Evolutionary conservation across 177 flowering plant genomes (phyloP), one percentile per base, ranked within the genome.

Genomic region (Vitis hybrid): DNA sequence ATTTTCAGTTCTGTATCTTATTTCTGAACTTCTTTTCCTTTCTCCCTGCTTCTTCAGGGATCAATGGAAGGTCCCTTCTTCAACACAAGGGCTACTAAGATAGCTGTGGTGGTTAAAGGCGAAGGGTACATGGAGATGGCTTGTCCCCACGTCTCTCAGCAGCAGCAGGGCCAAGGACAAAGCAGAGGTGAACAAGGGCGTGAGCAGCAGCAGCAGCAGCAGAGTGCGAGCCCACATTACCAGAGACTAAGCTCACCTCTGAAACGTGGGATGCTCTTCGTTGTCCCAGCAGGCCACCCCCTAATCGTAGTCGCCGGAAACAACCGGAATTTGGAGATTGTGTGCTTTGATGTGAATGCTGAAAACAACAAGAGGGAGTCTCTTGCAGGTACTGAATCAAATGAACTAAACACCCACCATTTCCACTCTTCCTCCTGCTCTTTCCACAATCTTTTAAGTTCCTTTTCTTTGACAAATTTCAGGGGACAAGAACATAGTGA

Each of bases 241-340:
- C 73, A 81, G 65, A 80, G 61, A 59, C 71, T 86, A 1, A 83
- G 80, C 14, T 54, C 84, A 0, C 76, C 14, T 0, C 54, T 87
- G 60, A 77, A 74, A 1, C 77, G 71, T 0, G 80, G 80, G 13
- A 72, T 71, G 3, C 83, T 75, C 59, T 74, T 85, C 50, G 64
- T 88, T 0, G 77, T 81, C 45, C 94, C 89, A 1, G 78, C 89
- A 0, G 92, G 87, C 2, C 94, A 90, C 67, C 90, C 92, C 0
- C 71, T 76, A 0, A 75, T 79, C 4, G 48, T 69, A 2, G 79
- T 85, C 0, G 89, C 92, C 2, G 81, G 87, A 0, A 51, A 60
- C 2, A 70, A 80, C 22, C 73, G 74, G 57, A 83, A 86, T 61
- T 70, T 90, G 61, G 72, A 78, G 65, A 61, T 85, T 0, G 64